Evolutionary conservation across 495 filamentous ascomycete genomes (phyloP).

Genomic region (Xylaria telfairii): DNA sequence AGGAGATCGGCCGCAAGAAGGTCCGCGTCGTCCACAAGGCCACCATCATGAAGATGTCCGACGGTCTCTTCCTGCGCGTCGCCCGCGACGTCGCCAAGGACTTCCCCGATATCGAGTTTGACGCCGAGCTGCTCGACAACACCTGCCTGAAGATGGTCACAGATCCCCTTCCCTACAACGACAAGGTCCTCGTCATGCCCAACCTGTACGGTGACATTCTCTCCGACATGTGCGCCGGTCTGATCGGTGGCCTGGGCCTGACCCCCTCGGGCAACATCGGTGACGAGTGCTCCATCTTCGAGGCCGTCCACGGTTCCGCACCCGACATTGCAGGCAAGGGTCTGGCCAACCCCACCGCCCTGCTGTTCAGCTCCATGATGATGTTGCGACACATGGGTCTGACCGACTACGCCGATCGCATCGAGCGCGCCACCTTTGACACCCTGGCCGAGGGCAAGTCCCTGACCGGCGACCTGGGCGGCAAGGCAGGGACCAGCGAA

Average conservation of each 20-base stretch:
- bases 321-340: constrained; percentile 97
- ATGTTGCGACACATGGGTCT: constrained; percentile 99
- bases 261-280: constrained; percentile 99
- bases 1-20: constrained; percentile 89
- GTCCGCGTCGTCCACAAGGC: constrained; percentile 98
- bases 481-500: constrained; percentile 89
- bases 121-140: constrained; percentile 97
- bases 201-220: constrained; percentile 99
- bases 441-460: constrained; percentile 94
- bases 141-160: constrained; percentile 97
- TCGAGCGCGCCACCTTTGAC: constrained; percentile 93
- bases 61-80: constrained; percentile 92
- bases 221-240: constrained; percentile 98
- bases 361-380: constrained; percentile 93
- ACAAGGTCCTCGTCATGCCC: constrained; percentile 99
- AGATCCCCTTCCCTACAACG: constrained; percentile 92
- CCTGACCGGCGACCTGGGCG: constrained; percentile 93
- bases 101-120: constrained; percentile 92
- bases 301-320: constrained; percentile 97
- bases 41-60: constrained; percentile 99
- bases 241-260: constrained; percentile 95
- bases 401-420: constrained; percentile 79
- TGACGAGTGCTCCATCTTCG: constrained; percentile 98
- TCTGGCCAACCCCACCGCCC: constrained; percentile 92
- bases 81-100: constrained; percentile 88